Evolutionary conservation across 1,139 yeast genomes (phyloP).

Genomic region (Candida sanyaensis): DNA sequence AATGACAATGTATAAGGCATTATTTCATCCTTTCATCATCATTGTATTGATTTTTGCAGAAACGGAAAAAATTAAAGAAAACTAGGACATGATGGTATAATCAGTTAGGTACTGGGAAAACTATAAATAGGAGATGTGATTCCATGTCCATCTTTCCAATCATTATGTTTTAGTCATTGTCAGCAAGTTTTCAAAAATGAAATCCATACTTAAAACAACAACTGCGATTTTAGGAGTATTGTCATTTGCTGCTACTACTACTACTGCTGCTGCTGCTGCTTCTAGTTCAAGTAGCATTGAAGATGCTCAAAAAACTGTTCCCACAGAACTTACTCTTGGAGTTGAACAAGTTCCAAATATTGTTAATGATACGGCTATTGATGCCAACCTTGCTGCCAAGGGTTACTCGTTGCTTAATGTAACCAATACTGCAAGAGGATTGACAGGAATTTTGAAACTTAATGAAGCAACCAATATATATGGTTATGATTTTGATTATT

Average conservation of each 20-base stretch:
- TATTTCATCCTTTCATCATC: too few relatives aligned
- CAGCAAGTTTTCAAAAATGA: not conserved
- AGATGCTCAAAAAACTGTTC: slow-evolving; percentile 15
- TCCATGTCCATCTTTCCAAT: too few relatives aligned
- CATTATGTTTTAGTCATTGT: too few relatives aligned
- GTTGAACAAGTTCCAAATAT: slow-evolving; percentile 28
- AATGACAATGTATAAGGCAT: too few relatives aligned
- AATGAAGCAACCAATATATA: slow-evolving; percentile 27
- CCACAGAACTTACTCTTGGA: slow-evolving; percentile 19
- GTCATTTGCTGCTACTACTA: slow-evolving; percentile 2
- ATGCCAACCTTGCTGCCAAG: slow-evolving; percentile 26
- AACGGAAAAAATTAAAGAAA: too few relatives aligned
- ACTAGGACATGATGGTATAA: too few relatives aligned
- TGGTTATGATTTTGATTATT: slow-evolving; percentile 29
- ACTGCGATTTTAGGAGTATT: slow-evolving; percentile 4
- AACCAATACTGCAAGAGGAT: slow-evolving; percentile 18
- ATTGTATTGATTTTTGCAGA: too few relatives aligned
- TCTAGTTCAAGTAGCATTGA: slow-evolving; percentile 6
- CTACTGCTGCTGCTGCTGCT: too few relatives aligned
- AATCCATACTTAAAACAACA: not conserved
- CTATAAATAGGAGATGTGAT: too few relatives aligned
- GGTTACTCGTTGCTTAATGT: slow-evolving; percentile 25
- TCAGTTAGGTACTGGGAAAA: too few relatives aligned
- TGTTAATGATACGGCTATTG: slow-evolving; percentile 24
- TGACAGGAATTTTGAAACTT: slow-evolving; percentile 23